Conservation (phyloP, 176 grass and related monocot species). For the Microstegium vimineum region DNA sequence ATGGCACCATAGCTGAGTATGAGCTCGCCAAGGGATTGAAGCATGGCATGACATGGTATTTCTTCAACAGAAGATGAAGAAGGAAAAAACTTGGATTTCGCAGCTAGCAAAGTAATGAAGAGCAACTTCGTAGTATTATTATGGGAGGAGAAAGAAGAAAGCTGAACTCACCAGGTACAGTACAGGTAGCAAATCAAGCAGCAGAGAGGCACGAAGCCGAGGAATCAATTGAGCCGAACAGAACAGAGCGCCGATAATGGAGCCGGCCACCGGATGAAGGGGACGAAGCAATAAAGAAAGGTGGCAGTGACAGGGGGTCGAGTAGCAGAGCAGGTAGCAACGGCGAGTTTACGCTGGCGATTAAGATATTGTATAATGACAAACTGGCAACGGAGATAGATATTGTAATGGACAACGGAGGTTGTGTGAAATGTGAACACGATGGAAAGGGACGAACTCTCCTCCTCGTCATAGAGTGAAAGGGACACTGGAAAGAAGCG, state of each 20-base stretch:
- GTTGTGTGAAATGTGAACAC: neutral
- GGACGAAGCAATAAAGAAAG: neutral
- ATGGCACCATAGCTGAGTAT: slow-evolving; percentile 1
- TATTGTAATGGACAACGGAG: neutral
- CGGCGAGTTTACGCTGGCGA: neutral
- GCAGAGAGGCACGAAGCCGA: neutral
- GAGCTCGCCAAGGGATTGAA: neutral
- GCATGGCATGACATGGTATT: neutral
- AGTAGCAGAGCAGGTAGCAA: neutral
- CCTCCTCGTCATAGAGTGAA: neutral
- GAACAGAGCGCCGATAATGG: neutral
- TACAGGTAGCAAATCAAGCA: slow-evolving; percentile 12
- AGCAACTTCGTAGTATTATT: neutral
- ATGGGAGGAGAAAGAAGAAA: neutral
- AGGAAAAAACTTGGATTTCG: too few relatives aligned
- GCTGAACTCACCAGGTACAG: slow-evolving; percentile 32
- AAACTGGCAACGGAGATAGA: too few relatives aligned
- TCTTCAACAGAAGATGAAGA: neutral
- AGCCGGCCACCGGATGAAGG: neutral
- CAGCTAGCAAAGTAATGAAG: neutral
- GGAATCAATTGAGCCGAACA: neutral
- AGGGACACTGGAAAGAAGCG: slow-evolving; percentile 7
- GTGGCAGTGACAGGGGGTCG: neutral
- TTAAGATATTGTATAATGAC: neutral
- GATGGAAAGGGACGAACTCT: slow-evolving; percentile 17